Percentiles rank a stretch among this genome's conserved stretches.
These are phyloP conservation scores for Marchantia polymorpha DNA, from an alignment of 225 moss, liverwort and hornwort species.

Conservation along the genomic window DNA sequence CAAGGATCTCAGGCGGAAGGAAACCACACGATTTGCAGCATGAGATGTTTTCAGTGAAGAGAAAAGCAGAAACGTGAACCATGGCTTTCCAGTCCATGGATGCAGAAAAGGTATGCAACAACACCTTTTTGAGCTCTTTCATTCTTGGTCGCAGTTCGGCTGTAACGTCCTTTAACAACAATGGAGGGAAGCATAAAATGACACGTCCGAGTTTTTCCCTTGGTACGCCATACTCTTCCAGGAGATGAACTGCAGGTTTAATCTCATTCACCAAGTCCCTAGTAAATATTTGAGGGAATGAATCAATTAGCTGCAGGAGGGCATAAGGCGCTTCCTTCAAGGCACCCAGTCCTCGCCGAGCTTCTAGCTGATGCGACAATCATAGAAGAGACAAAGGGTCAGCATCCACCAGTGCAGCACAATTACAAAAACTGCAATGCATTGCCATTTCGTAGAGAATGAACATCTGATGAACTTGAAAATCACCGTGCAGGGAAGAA, in stretches of 20 bases:
- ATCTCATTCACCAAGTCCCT: constrained; percentile 67
- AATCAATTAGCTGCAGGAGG: constrained; percentile 60
- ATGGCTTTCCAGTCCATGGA: not conserved
- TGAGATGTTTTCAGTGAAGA: too few species aligned
- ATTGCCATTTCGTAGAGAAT: not conserved
- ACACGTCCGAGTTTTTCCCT: constrained; percentile 54
- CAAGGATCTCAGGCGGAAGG: not conserved
- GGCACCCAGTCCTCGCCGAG: constrained; percentile 52
- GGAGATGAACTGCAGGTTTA: constrained; percentile 48
- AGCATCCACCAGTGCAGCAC: not conserved
- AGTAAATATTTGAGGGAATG: constrained; percentile 68
- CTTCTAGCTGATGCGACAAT: constrained; percentile 48
- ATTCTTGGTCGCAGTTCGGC: constrained; percentile 58
- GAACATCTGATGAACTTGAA: not conserved
- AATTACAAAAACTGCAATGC: too few species aligned
- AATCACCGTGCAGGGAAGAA: not conserved
- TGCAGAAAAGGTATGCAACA: not conserved
- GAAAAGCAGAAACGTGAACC: too few species aligned
- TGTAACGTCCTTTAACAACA: constrained; percentile 59
- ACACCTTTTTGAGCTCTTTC: constrained; percentile 69
- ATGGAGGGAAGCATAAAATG: constrained; percentile 67
- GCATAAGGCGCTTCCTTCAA: constrained; percentile 48
- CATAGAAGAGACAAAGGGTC: not conserved
- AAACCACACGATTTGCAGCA: not conserved
- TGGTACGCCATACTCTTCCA: constrained; percentile 63